Evolutionary conservation across 768 basidiomycete genomes (phyloP), one percentile per base, ranked within the genome.

Genomic region (Pleurotus djamor): DNA sequence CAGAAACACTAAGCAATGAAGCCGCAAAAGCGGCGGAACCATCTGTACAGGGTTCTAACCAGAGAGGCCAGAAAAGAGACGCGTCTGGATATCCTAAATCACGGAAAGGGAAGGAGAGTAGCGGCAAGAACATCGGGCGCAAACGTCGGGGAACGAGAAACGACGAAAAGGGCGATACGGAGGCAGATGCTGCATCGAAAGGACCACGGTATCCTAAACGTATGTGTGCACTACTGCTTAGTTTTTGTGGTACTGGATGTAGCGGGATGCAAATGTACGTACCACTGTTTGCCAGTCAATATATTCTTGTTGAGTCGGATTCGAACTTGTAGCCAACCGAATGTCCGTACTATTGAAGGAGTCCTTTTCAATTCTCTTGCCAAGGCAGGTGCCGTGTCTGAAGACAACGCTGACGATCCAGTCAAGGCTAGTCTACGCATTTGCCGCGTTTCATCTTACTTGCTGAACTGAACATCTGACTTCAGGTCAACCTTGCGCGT

Each of bases 191-290:
- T 35, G 59, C 68, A 37, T 72, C 75, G 4, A 86, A 85, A 67
- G 76, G 76, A 2, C 79, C 78, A 21, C 81, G 91, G 36, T 74
- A 89, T 28, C 94, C 95, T 12, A 97, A 97, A 74, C 82, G 88
- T 66, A 88, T 88, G 75, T 88, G 88, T 43, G 95, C 92, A 0
- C 71, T 98, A 49, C 74, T 97, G 54, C 77, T 98, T 32, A 95
- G 96, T 2, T 98, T 94, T 66, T 94, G 92, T 72, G 96, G 96
- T 5, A 87, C 92, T 0, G 94, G 92, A 1, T 97, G 88, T 70
- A 89, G 83, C 66, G 96, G 96, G 21, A 98, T 97, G 92, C 96
- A 98, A 76, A 90, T 95, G 96, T 97, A 68, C 68, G 94, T 81
- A 35, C 43, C 12, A 33, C 58, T 21, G 33, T 51, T 47, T 21